Conservation (phyloP, 192 early-diverging fungal genomes). For the Chytriomyces sp. region DNA sequence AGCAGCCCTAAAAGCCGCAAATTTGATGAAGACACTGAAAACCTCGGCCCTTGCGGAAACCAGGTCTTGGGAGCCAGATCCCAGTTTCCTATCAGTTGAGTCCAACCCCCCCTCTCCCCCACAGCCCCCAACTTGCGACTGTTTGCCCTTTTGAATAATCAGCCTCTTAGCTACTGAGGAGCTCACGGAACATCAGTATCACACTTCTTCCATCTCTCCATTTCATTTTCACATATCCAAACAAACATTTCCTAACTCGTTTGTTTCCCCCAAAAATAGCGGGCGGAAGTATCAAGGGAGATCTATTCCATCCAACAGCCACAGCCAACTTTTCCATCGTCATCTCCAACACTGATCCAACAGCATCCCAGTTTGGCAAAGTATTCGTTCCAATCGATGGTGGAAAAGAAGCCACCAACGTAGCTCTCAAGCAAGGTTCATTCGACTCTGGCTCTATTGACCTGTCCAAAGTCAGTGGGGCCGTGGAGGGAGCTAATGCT, state of each 20-base stretch:
- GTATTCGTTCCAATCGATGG: neutral
- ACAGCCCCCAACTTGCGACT: constrained; percentile 10
- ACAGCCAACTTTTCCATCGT: constrained; percentile 49
- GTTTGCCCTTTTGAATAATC: neutral
- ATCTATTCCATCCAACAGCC: constrained; percentile 50
- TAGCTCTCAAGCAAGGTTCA: constrained; percentile 2
- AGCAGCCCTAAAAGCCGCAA: constrained; percentile 53
- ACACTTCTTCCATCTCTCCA: neutral
- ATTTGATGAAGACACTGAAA: constrained; percentile 51
- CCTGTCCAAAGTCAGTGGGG: constrained; percentile 38
- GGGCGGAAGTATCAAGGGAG: constrained; percentile 30
- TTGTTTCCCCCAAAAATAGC: neutral
- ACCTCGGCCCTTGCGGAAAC: constrained; percentile 57
- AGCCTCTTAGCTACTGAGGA: neutral
- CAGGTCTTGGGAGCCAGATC: constrained; percentile 47
- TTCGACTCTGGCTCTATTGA: constrained; percentile 45
- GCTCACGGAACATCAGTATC: neutral
- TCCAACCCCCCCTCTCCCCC: constrained; percentile 30
- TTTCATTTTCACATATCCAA: neutral
- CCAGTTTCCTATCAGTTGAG: constrained; percentile 54
- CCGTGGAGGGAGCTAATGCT: constrained; percentile 53
- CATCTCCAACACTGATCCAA: constrained; percentile 47
- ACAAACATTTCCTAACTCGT: constrained; percentile 24
- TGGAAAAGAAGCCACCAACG: neutral
- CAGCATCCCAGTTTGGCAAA: constrained; percentile 13